Conservation (phyloP, 2,329 filamentous ascomycete genomes). For the Fusarium pseudoanthophilum region DNA sequence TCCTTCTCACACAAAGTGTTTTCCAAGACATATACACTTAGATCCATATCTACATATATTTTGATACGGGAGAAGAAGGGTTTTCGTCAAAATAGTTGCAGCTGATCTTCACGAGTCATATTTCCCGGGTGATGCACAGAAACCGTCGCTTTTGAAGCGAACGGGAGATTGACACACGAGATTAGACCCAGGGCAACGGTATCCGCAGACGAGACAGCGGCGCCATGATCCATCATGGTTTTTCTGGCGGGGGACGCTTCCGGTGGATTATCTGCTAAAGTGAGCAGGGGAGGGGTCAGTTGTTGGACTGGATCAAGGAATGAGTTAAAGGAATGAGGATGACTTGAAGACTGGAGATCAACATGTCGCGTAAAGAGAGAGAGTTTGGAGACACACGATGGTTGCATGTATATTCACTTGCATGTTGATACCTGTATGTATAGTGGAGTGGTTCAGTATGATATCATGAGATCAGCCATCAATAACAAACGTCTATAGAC, state of each 20-base stretch:
- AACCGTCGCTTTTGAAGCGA: slow-evolving; percentile 4
- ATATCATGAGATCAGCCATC: background rate
- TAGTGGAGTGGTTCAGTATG: background rate
- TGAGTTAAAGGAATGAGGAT: background rate
- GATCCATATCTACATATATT: background rate
- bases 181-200: slow-evolving; percentile 21
- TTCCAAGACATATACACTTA: background rate
- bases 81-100: background rate
- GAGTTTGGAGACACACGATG: background rate
- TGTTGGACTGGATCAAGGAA: background rate
- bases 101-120: background rate
- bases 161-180: slow-evolving; percentile 36
- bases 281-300: slow-evolving; percentile 23
- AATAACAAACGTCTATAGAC: background rate
- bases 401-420: background rate
- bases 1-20: background rate
- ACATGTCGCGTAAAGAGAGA: background rate
- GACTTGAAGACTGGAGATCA: slow-evolving; percentile 1
- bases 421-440: background rate
- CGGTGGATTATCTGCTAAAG: slow-evolving; percentile 18
- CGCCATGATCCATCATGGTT: slow-evolving; percentile 9
- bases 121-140: background rate
- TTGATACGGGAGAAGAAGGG: background rate
- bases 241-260: slow-evolving; percentile 33
- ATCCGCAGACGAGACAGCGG: slow-evolving; percentile 29